Evolutionary conservation across 1,139 yeast genomes (phyloP).

Genomic region (Yamadazyma siamensis): DNA sequence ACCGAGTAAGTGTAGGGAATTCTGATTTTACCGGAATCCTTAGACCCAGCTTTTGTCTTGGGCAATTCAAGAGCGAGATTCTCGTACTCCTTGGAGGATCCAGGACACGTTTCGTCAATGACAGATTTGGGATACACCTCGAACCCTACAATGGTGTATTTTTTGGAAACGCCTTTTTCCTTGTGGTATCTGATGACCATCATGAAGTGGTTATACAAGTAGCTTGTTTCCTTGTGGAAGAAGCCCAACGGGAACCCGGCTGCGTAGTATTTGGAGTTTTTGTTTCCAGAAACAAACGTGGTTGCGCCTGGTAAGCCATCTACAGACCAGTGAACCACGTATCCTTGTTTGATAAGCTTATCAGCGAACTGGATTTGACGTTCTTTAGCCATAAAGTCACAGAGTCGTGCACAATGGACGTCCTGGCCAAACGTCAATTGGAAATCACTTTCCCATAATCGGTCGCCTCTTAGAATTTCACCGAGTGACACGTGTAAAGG

Average conservation of each 20-base stretch:
- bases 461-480: constrained; percentile 77
- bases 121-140: constrained; percentile 89
- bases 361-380: constrained; percentile 55
- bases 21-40: constrained; percentile 21
- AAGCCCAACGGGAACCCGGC: constrained; percentile 88
- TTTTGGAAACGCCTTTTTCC: constrained; percentile 34
- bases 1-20: constrained; percentile 85
- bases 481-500: constrained; percentile 71
- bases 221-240: constrained; percentile 52
- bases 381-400: constrained; percentile 57
- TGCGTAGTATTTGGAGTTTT: constrained; percentile 66
- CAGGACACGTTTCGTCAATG: constrained; percentile 64
- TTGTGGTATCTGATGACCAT: constrained; percentile 72
- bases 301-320: constrained; percentile 91
- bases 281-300: constrained; percentile 64
- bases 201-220: constrained; percentile 77
- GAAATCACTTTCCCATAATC: constrained; percentile 74
- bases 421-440: constrained; percentile 59
- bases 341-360: constrained; percentile 62
- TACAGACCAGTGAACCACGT: constrained; percentile 78
- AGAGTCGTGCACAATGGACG: constrained; percentile 60
- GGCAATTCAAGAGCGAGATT: constrained; percentile 45
- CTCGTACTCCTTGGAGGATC: constrained; percentile 55
- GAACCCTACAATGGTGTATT: constrained; percentile 75
- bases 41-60: constrained; percentile 15